These are phyloP conservation scores for Pythium phragmiticola DNA, from an alignment of 352 stramenopile species.

Conservation along the genomic window DNA sequence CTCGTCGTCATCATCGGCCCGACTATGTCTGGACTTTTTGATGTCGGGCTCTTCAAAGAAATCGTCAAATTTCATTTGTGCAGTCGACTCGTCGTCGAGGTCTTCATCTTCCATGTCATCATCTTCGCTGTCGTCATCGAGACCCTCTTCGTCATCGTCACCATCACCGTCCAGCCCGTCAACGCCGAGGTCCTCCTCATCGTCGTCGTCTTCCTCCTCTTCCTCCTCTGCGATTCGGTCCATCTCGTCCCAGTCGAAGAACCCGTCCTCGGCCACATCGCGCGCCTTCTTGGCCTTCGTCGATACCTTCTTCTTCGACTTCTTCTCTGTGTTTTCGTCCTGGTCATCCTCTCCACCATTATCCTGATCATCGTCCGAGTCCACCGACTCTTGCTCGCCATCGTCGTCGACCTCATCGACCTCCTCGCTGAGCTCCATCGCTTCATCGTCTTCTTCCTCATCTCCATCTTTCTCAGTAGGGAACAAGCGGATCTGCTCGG, in stretches of 20 bases:
- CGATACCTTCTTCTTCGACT: conserved; percentile 15
- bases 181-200: conserved; percentile 41
- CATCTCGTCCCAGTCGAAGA: conserved; percentile 90
- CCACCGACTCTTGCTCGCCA: conserved; percentile 17
- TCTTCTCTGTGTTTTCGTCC: conserved; percentile 19
- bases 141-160: conserved; percentile 58
- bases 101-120: conserved; percentile 70
- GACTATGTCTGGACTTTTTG: conserved; percentile 11
- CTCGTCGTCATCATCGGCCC: conserved; percentile 36
- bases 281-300: conserved; percentile 29
- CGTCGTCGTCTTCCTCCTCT: conserved; percentile 43
- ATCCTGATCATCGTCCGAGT: conserved; percentile 29
- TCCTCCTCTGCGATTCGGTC: conserved; percentile 80
- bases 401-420: conserved; percentile 31
- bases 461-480: conserved; percentile 42
- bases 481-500: conserved; percentile 56
- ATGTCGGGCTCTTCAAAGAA: conserved; percentile 33
- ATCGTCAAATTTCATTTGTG: conserved; percentile 36
- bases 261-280: conserved; percentile 74
- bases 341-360: conserved; percentile 34
- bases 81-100: conserved; percentile 35
- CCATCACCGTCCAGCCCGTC: conserved; percentile 23
- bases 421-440: conserved; percentile 28
- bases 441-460: conserved; percentile 24
- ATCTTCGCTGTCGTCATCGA: conserved; percentile 72